phyloP scores from a whole-genome alignment of 257 asterid species.

The Solanum sejunctum region DNA sequence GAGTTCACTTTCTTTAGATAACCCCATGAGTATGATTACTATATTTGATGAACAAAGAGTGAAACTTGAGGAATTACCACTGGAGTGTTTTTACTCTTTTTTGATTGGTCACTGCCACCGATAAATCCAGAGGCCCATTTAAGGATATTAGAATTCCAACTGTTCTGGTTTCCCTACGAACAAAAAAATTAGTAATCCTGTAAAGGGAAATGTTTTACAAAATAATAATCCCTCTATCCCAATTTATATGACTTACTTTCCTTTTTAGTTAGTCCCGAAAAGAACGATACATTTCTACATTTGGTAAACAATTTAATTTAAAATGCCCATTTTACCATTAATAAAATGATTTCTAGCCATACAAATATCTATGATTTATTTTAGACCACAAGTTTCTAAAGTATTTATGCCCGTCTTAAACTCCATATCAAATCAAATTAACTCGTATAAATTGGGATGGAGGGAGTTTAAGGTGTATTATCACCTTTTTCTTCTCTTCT shows the following conservation, averaged over 20 bases:
- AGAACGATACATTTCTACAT: no score
- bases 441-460: no score
- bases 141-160: conserved; percentile 84
- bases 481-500: conserved; percentile 28
- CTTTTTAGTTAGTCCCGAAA: no score
- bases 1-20: not conserved
- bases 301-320: no score
- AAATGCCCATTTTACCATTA: no score
- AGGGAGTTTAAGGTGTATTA: not conserved
- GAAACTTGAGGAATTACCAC: conserved; percentile 26
- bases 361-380: no score
- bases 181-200: conserved; percentile 5
- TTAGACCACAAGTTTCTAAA: no score
- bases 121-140: conserved; percentile 97
- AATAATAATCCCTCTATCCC: not conserved
- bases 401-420: no score
- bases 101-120: conserved; percentile 60
- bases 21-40: not conserved
- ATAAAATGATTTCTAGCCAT: no score
- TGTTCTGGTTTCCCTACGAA: conserved; percentile 45
- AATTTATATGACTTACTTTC: no score
- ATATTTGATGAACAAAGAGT: not conserved
- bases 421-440: no score
- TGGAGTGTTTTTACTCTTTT: conserved; percentile 47
- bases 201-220: not conserved